A percentile compares a stretch with the other conserved stretches of the same genome.
phyloP scores from a whole-genome alignment of 371 early-diverging fungal genomes.

The Mucor piriformis region DNA sequence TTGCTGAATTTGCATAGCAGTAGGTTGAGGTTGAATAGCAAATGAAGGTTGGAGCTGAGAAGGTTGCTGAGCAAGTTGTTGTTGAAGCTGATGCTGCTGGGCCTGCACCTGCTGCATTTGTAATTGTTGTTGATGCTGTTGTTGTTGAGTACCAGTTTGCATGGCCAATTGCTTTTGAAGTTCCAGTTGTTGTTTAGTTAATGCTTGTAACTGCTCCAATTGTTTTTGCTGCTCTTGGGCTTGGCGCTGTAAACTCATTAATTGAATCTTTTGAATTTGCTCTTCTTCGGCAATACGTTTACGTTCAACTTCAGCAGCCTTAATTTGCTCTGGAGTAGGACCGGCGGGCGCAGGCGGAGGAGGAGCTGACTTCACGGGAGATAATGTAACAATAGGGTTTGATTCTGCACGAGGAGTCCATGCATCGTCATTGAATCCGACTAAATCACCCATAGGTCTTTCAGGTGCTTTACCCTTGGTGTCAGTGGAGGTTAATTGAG shows the following conservation, averaged over 20 bases:
- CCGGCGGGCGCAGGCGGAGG: constrained; percentile 21
- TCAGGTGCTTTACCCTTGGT: constrained; percentile 20
- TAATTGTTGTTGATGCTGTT: constrained; percentile 46
- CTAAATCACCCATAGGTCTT: constrained; percentile 24
- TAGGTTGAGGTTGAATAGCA: constrained; percentile 6
- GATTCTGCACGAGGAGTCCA: constrained; percentile 40
- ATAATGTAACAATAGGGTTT: constrained; percentile 6
- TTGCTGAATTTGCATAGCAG: constrained; percentile 4
- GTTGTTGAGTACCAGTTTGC: constrained; percentile 37
- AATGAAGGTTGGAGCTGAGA: constrained; percentile 21
- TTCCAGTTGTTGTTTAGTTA: constrained; percentile 31
- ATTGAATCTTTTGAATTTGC: constrained; percentile 27
- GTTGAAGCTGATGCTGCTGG: constrained; percentile 43
- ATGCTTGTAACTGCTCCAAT: constrained; percentile 32
- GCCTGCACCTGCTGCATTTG: constrained; percentile 20
- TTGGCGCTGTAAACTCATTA: constrained; percentile 31
- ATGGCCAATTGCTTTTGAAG: constrained; percentile 31
- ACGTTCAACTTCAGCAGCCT: constrained; percentile 24
- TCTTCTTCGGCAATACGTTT: constrained; percentile 22
- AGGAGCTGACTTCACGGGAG: constrained; percentile 14
- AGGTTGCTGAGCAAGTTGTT: constrained; percentile 20
- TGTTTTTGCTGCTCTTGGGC: constrained; percentile 33
- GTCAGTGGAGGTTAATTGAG: constrained; percentile 23
- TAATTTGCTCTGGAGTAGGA: constrained; percentile 22
- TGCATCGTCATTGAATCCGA: constrained; percentile 62